Evolutionary conservation across 805 yeast genomes (phyloP).

Genomic region (Wickerhamomyces subpelliculosus): DNA sequence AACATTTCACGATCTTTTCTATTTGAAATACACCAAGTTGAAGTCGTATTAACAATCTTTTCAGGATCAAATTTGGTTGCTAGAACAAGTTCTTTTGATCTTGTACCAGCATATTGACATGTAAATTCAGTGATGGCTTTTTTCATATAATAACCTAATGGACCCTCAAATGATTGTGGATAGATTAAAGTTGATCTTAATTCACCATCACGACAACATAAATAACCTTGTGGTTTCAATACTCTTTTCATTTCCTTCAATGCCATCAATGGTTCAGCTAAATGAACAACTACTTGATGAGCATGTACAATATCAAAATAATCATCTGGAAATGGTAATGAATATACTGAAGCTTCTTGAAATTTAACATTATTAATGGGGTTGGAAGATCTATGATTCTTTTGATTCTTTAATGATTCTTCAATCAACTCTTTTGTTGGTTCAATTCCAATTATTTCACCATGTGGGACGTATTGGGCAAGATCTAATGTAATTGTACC

Average conservation of each 20-base stretch:
- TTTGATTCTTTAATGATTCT: not conserved
- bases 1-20: not conserved
- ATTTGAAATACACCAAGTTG: not conserved
- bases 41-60: not conserved
- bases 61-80: not conserved
- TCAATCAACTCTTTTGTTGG: constrained; percentile 25
- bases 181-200: constrained; percentile 10
- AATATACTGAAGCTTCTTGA: constrained; percentile 24
- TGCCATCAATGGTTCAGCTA: constrained; percentile 27
- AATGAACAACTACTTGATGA: constrained; percentile 33
- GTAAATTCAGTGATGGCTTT: not conserved
- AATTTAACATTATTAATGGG: not conserved
- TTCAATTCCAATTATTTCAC: constrained; percentile 27
- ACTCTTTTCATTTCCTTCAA: constrained; percentile 31
- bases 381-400: too few species aligned
- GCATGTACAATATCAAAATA: constrained; percentile 33
- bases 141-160: not conserved
- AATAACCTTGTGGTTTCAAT: constrained; percentile 26
- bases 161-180: constrained; percentile 16
- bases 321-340: constrained; percentile 28
- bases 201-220: constrained; percentile 29
- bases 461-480: constrained; percentile 22
- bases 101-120: not conserved
- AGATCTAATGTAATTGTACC: constrained; percentile 32
- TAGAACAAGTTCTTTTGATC: not conserved